phyloP scores from a whole-genome alignment of 2,329 filamentous ascomycete species.

The Fusarium tanahbumbuense region DNA sequence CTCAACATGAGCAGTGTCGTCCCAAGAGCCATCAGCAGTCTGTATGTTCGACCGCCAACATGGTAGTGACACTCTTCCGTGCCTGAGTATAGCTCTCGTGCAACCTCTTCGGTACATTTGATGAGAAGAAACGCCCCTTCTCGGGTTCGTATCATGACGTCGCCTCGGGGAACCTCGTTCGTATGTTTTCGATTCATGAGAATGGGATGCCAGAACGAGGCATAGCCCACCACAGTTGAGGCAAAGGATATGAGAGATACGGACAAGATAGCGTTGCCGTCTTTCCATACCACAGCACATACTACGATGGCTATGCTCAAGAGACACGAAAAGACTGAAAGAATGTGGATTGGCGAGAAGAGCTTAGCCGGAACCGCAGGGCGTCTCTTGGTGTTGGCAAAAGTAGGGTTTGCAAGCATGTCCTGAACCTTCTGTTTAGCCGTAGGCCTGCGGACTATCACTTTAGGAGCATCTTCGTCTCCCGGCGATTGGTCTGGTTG shows the following conservation, averaged over 20 bases:
- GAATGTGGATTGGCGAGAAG: slow-evolving; percentile 65
- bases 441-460: slow-evolving; percentile 49
- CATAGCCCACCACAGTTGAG: slow-evolving; percentile 66
- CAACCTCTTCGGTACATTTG: slow-evolving; percentile 68
- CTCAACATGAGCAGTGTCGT: slow-evolving; percentile 71
- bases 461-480: slow-evolving; percentile 23
- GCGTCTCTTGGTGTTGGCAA: slow-evolving; percentile 52
- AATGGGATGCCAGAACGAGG: slow-evolving; percentile 67
- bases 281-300: slow-evolving; percentile 54
- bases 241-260: slow-evolving; percentile 64
- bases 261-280: slow-evolving; percentile 55
- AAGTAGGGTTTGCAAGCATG: slow-evolving; percentile 57
- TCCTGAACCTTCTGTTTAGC: slow-evolving; percentile 57
- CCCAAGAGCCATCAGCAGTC: slow-evolving; percentile 65
- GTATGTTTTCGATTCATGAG: slow-evolving; percentile 63
- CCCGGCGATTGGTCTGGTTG: neutral
- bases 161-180: slow-evolving; percentile 63
- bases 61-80: slow-evolving; percentile 70
- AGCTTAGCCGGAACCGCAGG: slow-evolving; percentile 61
- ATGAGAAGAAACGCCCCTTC: slow-evolving; percentile 70
- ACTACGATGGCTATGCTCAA: slow-evolving; percentile 62
- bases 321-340: slow-evolving; percentile 63
- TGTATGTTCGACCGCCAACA: slow-evolving; percentile 60
- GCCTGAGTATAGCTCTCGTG: slow-evolving; percentile 71
- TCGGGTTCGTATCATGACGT: slow-evolving; percentile 71